Conservation (phyloP, 2,329 filamentous ascomycete species). For the Calonectria ilicicola region DNA sequence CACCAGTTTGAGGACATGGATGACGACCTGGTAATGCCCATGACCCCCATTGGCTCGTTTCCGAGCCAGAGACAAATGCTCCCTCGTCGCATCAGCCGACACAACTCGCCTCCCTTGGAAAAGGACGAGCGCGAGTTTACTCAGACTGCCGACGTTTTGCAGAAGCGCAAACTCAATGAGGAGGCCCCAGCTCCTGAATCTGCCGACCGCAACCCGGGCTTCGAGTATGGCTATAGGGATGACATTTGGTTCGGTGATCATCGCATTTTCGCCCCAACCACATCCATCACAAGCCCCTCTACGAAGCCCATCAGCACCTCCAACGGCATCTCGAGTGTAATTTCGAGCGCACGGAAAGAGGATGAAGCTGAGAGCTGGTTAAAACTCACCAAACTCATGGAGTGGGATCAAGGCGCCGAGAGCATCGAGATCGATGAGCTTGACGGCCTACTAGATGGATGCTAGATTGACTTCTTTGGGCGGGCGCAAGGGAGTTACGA, state of each 20-base stretch:
- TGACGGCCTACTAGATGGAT: conserved; percentile 85
- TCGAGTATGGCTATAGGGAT: conserved; percentile 56
- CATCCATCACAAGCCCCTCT: conserved; percentile 66
- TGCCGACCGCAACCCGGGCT: conserved; percentile 43
- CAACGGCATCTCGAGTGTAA: conserved; percentile 35
- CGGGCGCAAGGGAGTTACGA: conserved; percentile 34
- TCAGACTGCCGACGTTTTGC: conserved; percentile 89
- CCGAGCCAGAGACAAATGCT: conserved; percentile 54
- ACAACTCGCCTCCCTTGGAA: conserved; percentile 89
- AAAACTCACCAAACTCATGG: conserved; percentile 54
- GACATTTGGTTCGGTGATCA: conserved; percentile 67
- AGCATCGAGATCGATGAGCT: conserved; percentile 93
- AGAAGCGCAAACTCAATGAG: conserved; percentile 70
- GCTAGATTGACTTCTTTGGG: conserved; percentile 57
- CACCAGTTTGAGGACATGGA: conserved; percentile 85
- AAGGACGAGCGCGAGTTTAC: conserved; percentile 98
- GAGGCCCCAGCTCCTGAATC: conserved; percentile 47
- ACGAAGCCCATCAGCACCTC: conserved; percentile 53
- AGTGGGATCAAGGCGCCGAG: conserved; percentile 82
- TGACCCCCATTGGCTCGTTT: conserved; percentile 74
- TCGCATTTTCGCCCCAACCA: conserved; percentile 49
- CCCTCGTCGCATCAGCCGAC: conserved; percentile 62
- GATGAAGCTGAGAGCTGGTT: conserved; percentile 55
- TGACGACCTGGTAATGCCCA: conserved; percentile 69
- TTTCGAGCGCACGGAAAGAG: conserved; percentile 49